Conservation (phyloP, 306 rosid genomes). For the Malus orientalis region DNA sequence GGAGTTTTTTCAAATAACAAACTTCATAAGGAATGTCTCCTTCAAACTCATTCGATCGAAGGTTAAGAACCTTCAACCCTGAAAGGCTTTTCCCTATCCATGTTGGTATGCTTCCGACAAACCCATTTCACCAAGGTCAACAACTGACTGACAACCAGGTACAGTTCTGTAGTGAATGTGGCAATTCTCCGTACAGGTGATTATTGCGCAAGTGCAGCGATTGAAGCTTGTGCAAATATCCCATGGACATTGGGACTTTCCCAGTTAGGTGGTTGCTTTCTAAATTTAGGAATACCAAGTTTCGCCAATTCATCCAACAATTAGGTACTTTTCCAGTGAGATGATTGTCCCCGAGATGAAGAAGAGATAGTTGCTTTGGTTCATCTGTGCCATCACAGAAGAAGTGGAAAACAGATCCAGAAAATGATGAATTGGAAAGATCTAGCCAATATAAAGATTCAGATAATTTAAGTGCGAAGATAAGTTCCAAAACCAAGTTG, state of each 20-base stretch:
- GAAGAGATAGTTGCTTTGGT: not conserved
- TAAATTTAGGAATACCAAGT: not conserved
- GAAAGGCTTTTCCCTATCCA: not conserved
- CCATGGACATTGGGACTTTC: slow-evolving; percentile 30
- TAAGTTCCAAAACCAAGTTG: no score
- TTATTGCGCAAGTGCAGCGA: slow-evolving; percentile 11
- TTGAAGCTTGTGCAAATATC: not conserved
- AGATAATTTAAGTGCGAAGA: no score
- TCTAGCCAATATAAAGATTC: no score
- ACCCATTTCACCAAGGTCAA: slow-evolving; percentile 3
- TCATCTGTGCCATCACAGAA: no score
- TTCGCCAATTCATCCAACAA: not conserved
- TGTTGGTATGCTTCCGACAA: slow-evolving; percentile 3
- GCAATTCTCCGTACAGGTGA: slow-evolving; percentile 8
- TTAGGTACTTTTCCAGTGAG: not conserved
- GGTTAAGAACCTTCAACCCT: not conserved
- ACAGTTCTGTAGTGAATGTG: not conserved
- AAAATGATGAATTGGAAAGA: no score
- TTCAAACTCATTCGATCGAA: slow-evolving; percentile 5
- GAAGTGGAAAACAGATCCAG: no score
- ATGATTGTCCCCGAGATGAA: not conserved
- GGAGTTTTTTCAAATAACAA: not conserved
- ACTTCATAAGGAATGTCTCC: slow-evolving; percentile 5
- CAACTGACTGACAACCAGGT: not conserved
- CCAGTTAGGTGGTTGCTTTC: slow-evolving; percentile 26